Conservation (phyloP, 164 flowering plant genomes). For the Magnolia officinalis region DNA sequence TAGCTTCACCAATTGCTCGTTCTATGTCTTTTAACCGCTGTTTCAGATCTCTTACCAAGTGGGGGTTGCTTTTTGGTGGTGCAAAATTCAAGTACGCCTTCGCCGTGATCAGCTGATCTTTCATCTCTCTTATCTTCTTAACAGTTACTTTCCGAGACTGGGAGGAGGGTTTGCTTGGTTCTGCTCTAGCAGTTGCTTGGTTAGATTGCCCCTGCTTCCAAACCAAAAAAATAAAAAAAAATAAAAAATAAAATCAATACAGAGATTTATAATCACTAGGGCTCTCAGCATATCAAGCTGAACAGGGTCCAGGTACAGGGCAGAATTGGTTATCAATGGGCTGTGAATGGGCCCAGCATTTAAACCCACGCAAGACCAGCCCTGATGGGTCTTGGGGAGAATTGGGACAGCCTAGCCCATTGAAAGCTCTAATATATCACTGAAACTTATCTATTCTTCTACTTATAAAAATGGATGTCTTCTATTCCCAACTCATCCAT, state of each 20-base stretch:
- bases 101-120: slow-evolving; percentile 81
- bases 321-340: neutral
- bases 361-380: neutral
- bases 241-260: neutral
- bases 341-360: neutral
- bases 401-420: neutral
- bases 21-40: slow-evolving; percentile 69
- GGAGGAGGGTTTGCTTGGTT: slow-evolving; percentile 16
- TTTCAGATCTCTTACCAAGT: slow-evolving; percentile 73
- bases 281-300: neutral
- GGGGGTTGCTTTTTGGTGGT: slow-evolving; percentile 61
- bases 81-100: slow-evolving; percentile 68
- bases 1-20: slow-evolving; percentile 60
- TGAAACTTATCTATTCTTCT: neutral
- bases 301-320: neutral
- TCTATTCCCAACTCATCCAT: neutral
- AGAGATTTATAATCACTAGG: neutral
- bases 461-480: neutral
- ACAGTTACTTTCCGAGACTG: slow-evolving; percentile 32
- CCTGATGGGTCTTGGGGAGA: neutral
- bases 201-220: slow-evolving; percentile 33
- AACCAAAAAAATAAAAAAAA: slow-evolving; percentile 6
- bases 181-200: slow-evolving; percentile 13
- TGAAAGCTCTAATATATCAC: neutral
- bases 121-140: slow-evolving; percentile 71